Conservation (phyloP, 768 basidiomycete species). For the Lactarius trivialis region DNA sequence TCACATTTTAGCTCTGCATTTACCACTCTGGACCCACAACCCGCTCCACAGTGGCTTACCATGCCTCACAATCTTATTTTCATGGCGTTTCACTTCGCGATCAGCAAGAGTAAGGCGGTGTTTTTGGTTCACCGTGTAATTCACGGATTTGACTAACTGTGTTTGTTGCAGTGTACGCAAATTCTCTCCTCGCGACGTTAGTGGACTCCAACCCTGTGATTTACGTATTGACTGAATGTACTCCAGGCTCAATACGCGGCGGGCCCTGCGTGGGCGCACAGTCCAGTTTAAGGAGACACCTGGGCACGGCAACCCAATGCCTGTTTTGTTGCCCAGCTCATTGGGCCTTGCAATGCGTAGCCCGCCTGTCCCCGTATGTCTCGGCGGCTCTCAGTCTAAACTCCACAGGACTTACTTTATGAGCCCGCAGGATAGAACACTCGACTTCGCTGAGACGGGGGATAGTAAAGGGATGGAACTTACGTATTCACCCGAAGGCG, state of each 20-base stretch:
- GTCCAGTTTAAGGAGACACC: not conserved
- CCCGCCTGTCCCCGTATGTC: not conserved
- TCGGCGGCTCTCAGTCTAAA: not conserved
- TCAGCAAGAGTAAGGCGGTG: constrained; percentile 19
- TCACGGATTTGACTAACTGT: not conserved
- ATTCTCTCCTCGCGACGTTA: constrained; percentile 23
- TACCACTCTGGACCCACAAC: not conserved
- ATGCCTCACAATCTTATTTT: constrained; percentile 21
- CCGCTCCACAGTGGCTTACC: constrained; percentile 16
- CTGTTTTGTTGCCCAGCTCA: constrained; percentile 16
- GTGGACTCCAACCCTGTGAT: not conserved
- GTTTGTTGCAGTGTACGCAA: constrained; percentile 19
- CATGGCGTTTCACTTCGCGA: constrained; percentile 22
- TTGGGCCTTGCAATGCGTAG: not conserved
- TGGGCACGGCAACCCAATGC: not conserved
- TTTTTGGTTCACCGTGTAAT: not conserved
- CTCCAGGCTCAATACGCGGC: constrained; percentile 20
- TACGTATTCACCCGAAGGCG: not conserved
- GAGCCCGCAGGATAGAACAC: not conserved
- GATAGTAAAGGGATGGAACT: not conserved
- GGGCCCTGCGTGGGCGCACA: constrained; percentile 13
- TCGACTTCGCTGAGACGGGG: not conserved
- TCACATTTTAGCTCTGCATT: not conserved
- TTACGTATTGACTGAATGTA: not conserved
- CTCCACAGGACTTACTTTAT: not conserved